These are phyloP conservation scores for Santalum album DNA, from an alignment of 164 flowering plant genomes.

Conservation along the genomic window DNA sequence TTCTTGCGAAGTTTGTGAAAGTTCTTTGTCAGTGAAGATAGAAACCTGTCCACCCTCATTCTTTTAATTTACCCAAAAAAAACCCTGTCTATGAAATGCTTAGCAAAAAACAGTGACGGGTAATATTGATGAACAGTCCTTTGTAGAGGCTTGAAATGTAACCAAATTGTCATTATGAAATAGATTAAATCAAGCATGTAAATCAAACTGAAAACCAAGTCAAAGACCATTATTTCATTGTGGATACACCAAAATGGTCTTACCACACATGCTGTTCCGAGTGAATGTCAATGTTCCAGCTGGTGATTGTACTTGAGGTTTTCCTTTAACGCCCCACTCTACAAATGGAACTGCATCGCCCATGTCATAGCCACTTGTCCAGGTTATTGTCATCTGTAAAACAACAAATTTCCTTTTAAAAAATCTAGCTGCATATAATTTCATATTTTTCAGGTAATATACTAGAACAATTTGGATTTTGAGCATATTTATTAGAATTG, in stretches of 20 bases:
- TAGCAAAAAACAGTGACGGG: too few relatives aligned
- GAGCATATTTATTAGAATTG: too few relatives aligned
- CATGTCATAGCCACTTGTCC: conserved; percentile 85
- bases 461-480: too few relatives aligned
- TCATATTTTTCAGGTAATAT: too few relatives aligned
- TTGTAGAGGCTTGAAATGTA: too few relatives aligned
- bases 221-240: neutral
- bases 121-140: too few relatives aligned
- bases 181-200: neutral
- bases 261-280: conserved; percentile 73
- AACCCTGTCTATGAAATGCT: too few relatives aligned
- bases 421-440: neutral
- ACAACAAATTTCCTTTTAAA: neutral
- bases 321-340: conserved; percentile 47
- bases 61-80: too few relatives aligned
- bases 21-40: too few relatives aligned
- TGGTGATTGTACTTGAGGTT: conserved; percentile 26
- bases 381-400: conserved; percentile 72
- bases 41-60: too few relatives aligned
- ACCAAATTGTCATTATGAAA: too few relatives aligned
- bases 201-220: neutral
- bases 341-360: conserved; percentile 65
- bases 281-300: conserved; percentile 63
- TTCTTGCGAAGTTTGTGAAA: neutral
- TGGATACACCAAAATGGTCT: conserved; percentile 4